Evolutionary conservation across 768 basidiomycete genomes (phyloP), one percentile per base, ranked within the genome.

Genomic region (Agaricus subrufescens): DNA sequence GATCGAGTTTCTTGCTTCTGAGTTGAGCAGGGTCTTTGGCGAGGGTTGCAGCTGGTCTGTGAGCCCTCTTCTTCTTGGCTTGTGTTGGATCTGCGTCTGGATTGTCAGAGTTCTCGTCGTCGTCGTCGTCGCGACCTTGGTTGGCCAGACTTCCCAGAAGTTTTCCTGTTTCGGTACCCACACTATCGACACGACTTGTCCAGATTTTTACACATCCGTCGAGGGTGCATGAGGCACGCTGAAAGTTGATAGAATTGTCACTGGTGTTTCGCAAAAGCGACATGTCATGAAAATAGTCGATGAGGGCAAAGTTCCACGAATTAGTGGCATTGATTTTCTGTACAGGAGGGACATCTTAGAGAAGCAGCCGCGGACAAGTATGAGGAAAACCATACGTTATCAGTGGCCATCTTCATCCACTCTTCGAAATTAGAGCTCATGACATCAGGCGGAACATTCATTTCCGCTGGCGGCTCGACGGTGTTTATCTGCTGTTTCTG

Each of bases 381-480:
- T 7, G 37, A 48, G 27, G 12, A 39, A 67, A 37, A 57, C 25
- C 85, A 63, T 67, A 98, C 97, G 71, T 98, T 98, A 67, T 98
- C 96, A 2, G 96, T 98, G 1, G 95, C 94, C 86, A 98, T 86
- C 77, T 98, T 98, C 96, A 99, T 98, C 97, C 97, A 98, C 71
- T 98, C 94, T 69, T 99, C 97, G 65, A 88, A 97, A 63, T 94
- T 97, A 39, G 86, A 88, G 71, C 79, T 91, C 83, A 91, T 91
- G n/a, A 94, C 81, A 61, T 95, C 91, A 61, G 87, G 71, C 0
- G 87, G 79, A 19, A 87, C 81, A 43, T 85, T 79, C 27, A 85
- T 81, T 1, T 72, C 68, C 2, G 83, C 83, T 7, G 82, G 78
- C 38, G 83, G 76, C 37, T 79, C 79, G 2, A 87, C 81, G 26